These are phyloP conservation scores for Ensete glaucum DNA, from an alignment of 176 grass and related monocot genomes.

Conservation along the genomic window DNA sequence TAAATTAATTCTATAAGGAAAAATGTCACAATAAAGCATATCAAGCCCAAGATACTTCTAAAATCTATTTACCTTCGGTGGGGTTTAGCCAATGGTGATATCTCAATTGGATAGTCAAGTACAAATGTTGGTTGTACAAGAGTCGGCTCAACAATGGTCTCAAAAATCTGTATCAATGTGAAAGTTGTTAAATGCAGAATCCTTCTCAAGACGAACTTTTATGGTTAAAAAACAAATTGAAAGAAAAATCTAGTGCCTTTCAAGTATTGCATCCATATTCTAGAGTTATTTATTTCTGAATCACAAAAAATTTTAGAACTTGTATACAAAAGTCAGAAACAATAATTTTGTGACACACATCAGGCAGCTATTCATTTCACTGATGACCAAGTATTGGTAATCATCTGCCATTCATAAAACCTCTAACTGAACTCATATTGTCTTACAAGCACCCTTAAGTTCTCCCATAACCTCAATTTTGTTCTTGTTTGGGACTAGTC, in stretches of 20 bases:
- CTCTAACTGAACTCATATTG: too few species aligned
- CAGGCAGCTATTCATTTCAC: too few species aligned
- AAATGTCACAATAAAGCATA: background rate
- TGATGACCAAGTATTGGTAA: too few species aligned
- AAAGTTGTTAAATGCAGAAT: background rate
- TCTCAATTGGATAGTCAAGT: constrained; percentile 96
- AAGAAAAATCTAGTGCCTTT: background rate
- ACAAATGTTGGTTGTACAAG: constrained; percentile 95
- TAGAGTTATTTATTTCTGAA: background rate
- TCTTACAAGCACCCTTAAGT: too few species aligned
- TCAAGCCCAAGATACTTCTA: constrained; percentile 6
- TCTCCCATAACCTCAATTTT: too few species aligned
- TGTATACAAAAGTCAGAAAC: background rate
- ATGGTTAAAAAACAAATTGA: background rate
- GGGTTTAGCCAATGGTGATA: constrained; percentile 93
- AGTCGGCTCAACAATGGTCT: constrained; percentile 81
- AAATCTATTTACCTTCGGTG: constrained; percentile 57
- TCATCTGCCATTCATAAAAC: too few species aligned
- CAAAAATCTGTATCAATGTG: constrained; percentile 64
- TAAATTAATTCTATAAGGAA: background rate
- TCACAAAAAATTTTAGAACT: background rate
- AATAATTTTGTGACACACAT: too few species aligned
- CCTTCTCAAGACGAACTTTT: background rate
- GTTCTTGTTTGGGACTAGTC: too few species aligned
- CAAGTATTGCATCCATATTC: background rate